Conservation (phyloP, 2,329 filamentous ascomycete species). For the Monosporascus sp. region DNA sequence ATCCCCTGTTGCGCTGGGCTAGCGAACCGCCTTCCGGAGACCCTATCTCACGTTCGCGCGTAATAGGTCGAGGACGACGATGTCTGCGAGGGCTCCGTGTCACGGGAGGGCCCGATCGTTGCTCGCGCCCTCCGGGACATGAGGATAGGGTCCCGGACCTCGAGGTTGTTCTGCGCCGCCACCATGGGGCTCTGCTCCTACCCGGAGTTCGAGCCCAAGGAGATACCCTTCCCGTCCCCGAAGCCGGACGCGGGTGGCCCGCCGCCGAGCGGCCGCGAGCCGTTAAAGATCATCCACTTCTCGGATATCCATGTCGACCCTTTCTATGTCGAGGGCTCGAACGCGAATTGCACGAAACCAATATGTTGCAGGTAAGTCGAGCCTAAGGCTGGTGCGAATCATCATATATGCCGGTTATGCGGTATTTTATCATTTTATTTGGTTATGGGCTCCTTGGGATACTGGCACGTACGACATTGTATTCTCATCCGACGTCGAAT, state of each 20-base stretch:
- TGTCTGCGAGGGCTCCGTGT: slow-evolving; percentile 49
- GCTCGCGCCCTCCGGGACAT: slow-evolving; percentile 44
- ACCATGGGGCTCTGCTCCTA: slow-evolving; percentile 50
- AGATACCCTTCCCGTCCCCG: slow-evolving; percentile 38
- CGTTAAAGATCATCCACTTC: slow-evolving; percentile 52
- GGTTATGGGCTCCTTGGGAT: too few species aligned
- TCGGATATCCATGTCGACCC: slow-evolving; percentile 57
- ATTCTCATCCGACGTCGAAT: not conserved
- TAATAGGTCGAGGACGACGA: slow-evolving; percentile 45
- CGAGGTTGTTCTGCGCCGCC: slow-evolving; percentile 46
- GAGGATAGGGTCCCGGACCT: slow-evolving; percentile 41
- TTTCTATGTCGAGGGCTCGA: slow-evolving; percentile 48
- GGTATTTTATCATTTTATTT: too few species aligned
- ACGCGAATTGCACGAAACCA: slow-evolving; percentile 50
- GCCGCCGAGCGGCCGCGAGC: slow-evolving; percentile 36
- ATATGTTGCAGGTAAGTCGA: slow-evolving; percentile 49
- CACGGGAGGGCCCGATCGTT: slow-evolving; percentile 47
- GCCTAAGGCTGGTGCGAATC: not conserved
- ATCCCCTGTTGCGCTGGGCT: too few species aligned
- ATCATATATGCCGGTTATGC: too few species aligned
- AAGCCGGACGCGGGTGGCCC: slow-evolving; percentile 30
- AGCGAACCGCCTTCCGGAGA: too few species aligned
- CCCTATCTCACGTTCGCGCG: too few species aligned
- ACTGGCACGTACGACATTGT: too few species aligned
- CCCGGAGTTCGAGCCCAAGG: slow-evolving; percentile 38